phyloP scores from a whole-genome alignment of 2,329 filamentous ascomycete species.

The Madurella mycetomatis region DNA sequence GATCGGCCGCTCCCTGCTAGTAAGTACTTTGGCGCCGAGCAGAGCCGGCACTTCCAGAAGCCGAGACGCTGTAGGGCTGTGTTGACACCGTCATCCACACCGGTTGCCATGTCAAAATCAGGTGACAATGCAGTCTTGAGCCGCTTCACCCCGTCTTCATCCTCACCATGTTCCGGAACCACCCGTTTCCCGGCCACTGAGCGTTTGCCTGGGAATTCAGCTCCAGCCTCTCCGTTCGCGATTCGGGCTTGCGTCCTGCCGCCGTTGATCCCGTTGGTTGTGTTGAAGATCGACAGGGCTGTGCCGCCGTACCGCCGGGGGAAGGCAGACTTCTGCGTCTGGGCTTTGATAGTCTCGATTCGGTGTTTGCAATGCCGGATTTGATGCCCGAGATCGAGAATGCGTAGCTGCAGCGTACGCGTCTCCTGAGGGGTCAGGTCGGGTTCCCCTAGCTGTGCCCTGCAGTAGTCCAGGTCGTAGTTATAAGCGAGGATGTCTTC shows the following conservation, averaged over 20 bases:
- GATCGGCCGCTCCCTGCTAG: constrained; percentile 38
- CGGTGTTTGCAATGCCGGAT: constrained; percentile 40
- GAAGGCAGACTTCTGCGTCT: constrained; percentile 28
- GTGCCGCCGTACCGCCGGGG: neutral
- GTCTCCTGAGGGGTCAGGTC: constrained; percentile 39
- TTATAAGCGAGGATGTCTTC: constrained; percentile 42
- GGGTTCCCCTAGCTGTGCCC: constrained; percentile 30
- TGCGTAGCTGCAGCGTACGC: constrained; percentile 39
- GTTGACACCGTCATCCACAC: constrained; percentile 12
- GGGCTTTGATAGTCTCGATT: constrained; percentile 34
- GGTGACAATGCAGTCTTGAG: constrained; percentile 15
- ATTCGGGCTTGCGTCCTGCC: neutral
- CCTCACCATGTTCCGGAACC: constrained; percentile 4
- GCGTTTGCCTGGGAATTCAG: neutral
- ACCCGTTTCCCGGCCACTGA: constrained; percentile 5
- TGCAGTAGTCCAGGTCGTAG: constrained; percentile 41
- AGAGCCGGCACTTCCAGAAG: constrained; percentile 44
- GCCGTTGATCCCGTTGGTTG: neutral
- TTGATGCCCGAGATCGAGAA: constrained; percentile 41
- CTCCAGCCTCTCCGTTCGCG: neutral
- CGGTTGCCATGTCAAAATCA: constrained; percentile 5
- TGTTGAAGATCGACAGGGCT: neutral
- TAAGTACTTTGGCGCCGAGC: constrained; percentile 40
- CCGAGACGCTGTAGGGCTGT: constrained; percentile 39
- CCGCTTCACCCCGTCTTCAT: constrained; percentile 11